Conservation (phyloP, 345 rosid genomes). For the Angophora floribunda region DNA sequence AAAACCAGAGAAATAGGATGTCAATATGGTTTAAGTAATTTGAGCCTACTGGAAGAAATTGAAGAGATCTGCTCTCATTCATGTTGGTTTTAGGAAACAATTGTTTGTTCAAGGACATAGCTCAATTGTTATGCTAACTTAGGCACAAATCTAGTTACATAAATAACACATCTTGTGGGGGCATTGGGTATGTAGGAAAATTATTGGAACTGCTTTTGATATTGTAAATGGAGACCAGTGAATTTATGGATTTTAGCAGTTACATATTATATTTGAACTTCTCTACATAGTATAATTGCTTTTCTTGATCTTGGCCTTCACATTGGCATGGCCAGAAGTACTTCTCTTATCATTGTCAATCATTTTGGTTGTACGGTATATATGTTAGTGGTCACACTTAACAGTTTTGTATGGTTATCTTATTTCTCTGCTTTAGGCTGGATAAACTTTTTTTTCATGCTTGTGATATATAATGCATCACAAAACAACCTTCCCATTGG, state of each 20-base stretch:
- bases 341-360: background rate
- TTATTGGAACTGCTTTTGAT: background rate
- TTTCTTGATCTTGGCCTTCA: background rate
- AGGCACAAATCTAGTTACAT: background rate
- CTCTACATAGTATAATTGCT: background rate
- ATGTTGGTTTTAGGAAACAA: background rate
- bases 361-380: background rate
- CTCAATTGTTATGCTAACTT: background rate
- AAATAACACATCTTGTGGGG: background rate
- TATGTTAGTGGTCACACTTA: background rate
- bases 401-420: background rate
- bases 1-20: background rate
- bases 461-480: background rate
- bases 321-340: background rate
- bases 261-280: background rate
- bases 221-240: background rate
- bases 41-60: background rate
- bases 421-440: background rate
- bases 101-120: background rate
- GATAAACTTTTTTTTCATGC: background rate
- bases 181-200: background rate
- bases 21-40: background rate
- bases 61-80: background rate
- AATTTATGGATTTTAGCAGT: background rate
- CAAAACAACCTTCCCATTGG: background rate